A percentile compares a stretch with the other conserved stretches of the same genome.
Conservation (phyloP, 1,284 basidiomycete species). For the Vanrija humicola region DNA sequence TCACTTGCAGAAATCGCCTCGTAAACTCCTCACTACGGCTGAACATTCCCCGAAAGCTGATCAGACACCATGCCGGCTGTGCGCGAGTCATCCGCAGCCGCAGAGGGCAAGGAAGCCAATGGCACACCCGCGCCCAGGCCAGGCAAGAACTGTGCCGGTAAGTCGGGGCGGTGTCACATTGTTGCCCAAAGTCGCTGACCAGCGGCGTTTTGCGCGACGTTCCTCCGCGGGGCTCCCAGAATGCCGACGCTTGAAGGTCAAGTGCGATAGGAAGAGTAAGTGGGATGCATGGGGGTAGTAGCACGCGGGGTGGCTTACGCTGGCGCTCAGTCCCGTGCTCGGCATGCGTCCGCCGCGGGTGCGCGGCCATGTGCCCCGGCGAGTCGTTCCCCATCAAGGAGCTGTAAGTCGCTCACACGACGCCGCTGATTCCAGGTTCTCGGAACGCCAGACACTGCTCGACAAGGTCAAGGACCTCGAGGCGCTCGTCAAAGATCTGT, state of each 20-base stretch:
- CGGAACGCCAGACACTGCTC: not conserved
- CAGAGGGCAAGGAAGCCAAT: too few species aligned
- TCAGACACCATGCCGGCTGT: too few species aligned
- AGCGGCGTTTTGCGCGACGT: not conserved
- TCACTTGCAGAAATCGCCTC: too few species aligned
- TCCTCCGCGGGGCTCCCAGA: not conserved
- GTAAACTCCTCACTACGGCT: too few species aligned
- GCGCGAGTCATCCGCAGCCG: too few species aligned
- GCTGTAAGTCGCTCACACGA: not conserved
- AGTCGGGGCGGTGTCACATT: not conserved
- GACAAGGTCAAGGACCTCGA: conserved; percentile 1
- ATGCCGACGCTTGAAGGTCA: conserved; percentile 5
- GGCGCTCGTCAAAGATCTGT: not conserved
- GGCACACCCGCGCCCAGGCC: not conserved
- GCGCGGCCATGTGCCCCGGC: conserved; percentile 4
- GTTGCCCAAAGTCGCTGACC: not conserved
- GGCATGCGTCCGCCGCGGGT: conserved; percentile 1
- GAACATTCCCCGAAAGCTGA: too few species aligned
- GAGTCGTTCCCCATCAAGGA: conserved; percentile 5
- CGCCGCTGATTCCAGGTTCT: not conserved
- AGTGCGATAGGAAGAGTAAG: conserved; percentile 5
- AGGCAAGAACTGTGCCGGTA: conserved; percentile 7
- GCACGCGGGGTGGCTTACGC: not conserved
- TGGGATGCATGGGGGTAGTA: not conserved
- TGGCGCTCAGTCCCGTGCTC: not conserved